Evolutionary conservation across 805 yeast genomes (phyloP), one percentile per base, ranked within the genome.

Genomic region (Yarrowia sp.): DNA sequence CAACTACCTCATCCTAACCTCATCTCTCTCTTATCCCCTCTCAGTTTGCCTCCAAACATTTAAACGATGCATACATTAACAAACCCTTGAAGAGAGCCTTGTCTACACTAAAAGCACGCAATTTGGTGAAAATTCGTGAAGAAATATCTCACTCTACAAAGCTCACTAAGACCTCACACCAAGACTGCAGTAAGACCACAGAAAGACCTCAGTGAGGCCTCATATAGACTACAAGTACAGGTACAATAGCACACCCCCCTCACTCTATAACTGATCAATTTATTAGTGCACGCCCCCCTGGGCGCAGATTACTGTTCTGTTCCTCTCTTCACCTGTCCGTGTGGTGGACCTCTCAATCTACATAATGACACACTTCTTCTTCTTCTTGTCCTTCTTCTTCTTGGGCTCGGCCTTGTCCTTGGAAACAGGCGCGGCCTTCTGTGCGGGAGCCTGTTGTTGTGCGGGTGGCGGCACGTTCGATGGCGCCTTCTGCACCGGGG

Each of bases 361-460:
- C 65, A 59, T 59, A 59, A 59, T 59, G 42, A 59, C 65, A 59
- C 65, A 59, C 65, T 59, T 59, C 65, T 59, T 59, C 65, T 59
- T 59, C 65, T 59, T 59, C 65, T 59, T 59, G 52, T 42, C 59
- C 59, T 53, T 45, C 65, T 45, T 59, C 65, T 59, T 59, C 65
- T 59, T 59, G 65, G 65, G 52, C 42, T 59, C 65, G 43, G 41
- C 52, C 65, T 59, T 43, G 52, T 45, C 48, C 48, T 56, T 59
- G 52, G 42, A n/a, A 12, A 35, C 65, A 35, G 65, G 52, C 19
- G 52, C 50, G 41, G 65, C 26, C 42, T 59, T 42, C 50, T 59
- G 65, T 32, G 65, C 11, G 14, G 65, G 65, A 14, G 50, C 65
- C 32, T 41, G 16, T 42, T 59, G 65, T 36, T 59, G 65, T 59